Base-by-base conservation (phyloP, 345 rosid genomes). In the Mangifera indica region DNA sequence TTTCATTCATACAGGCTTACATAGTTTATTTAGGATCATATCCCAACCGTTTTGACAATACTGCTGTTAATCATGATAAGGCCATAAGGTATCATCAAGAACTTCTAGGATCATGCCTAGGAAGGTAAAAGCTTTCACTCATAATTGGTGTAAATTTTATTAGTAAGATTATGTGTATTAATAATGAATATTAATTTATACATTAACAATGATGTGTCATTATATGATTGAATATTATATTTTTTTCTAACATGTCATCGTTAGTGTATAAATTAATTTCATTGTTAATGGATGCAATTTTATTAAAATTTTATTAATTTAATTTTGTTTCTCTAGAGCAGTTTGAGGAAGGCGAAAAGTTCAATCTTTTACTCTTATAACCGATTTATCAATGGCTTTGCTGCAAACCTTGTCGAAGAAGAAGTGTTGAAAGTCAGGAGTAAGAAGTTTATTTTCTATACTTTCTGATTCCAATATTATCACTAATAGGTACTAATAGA, bases 351-450 rank as follows among this genome's bases (percentile, higher is more conserved):
- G 2, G 79, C 81, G 3, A 49, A 46, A 69, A 72, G 70, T 21
- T 45, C 63, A 13, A 72, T 81, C 24, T 72, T 75, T 61, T 75
- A 78, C 80, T 78, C 81, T 3, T 78, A 81, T 61, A 66, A 69
- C 11, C 63, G 72, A 67, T 76, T 69, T 69, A 75, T 81, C 59
- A 78, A 81, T 75, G 84, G 81, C 17, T 81, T 81, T 12, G 78
- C 81, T 22, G 84, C 84, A 9, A 72, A 32, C 9, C 46, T 78
- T n/a, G 79, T 75, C 0, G 81, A 81, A 13, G 75, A 65, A 54
- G 72, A 74, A 6, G 86, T 81, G 7, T 67, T 67, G 18, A 40
- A 74, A 62, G 66, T 82, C 40, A 76, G 76, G 11, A 74, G 86
- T 82, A 21, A 74, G 73, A 25, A 11, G 12, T 24, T 49, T 8